A percentile compares a stretch with the other conserved stretches of the same genome.
Conservation (phyloP, 768 basidiomycete genomes). For the Phanerodontia chrysosporium region DNA sequence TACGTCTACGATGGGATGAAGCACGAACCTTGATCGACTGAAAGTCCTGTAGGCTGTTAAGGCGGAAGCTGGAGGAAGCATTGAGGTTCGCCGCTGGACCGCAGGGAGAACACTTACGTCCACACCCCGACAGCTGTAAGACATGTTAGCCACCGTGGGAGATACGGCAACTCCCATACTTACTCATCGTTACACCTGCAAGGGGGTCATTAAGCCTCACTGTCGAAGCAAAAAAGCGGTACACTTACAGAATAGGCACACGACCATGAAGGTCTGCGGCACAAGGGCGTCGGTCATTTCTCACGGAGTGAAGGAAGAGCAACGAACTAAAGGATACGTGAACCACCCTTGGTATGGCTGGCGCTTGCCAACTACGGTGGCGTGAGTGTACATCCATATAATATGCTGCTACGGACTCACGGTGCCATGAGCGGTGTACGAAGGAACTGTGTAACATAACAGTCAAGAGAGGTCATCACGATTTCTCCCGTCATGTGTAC, state of each 20-base stretch:
- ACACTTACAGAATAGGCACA: not conserved
- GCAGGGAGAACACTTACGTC: not conserved
- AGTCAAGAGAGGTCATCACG: not conserved
- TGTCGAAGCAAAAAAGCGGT: not conserved
- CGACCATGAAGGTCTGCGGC: not conserved
- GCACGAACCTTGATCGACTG: not conserved
- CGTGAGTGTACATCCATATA: not conserved
- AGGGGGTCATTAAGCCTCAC: not conserved
- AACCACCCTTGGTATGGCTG: not conserved
- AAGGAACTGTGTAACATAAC: not conserved
- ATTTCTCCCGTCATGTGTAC: not conserved
- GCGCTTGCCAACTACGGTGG: not conserved
- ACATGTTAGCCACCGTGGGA: not conserved
- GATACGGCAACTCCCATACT: not conserved
- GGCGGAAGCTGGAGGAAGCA: not conserved
- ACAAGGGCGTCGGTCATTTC: not conserved
- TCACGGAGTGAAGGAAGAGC: not conserved
- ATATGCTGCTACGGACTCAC: not conserved
- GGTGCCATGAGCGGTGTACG: not conserved
- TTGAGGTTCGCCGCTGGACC: not conserved
- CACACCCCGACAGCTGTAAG: not conserved
- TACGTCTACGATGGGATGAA: not conserved
- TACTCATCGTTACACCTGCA: no score
- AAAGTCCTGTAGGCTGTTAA: not conserved
- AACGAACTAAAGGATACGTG: not conserved